Percentiles rank a stretch among this genome's conserved stretches.
phyloP scores from a whole-genome alignment of 1,284 basidiomycete species.

The Leccinum griseonigrum region DNA sequence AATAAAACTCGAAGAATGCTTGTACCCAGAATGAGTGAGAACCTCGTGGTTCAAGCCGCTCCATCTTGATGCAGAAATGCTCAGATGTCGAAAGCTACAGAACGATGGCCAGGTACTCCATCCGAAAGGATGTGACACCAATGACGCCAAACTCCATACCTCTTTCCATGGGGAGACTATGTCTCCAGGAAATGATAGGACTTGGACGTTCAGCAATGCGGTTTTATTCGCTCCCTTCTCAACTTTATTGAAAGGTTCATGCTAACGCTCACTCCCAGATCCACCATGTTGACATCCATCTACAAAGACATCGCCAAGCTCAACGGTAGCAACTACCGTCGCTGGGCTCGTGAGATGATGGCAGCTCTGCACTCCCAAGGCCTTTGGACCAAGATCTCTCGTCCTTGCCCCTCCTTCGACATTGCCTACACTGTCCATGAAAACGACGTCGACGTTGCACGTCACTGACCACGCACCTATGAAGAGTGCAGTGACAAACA shows the following conservation, averaged over 20 bases:
- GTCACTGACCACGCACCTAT: too few species aligned
- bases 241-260: not conserved
- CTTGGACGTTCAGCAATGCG: not conserved
- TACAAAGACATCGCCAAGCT: not conserved
- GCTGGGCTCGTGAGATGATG: not conserved
- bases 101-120: too few species aligned
- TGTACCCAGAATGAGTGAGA: not conserved
- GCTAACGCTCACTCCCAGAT: not conserved
- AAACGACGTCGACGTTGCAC: too few species aligned
- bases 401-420: too few species aligned
- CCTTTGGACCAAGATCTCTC: not conserved
- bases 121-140: too few species aligned
- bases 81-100: not conserved
- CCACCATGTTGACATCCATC: not conserved
- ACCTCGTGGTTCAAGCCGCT: not conserved
- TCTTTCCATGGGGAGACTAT: not conserved
- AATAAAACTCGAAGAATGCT: not conserved
- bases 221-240: not conserved
- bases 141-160: too few species aligned
- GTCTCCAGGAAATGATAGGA: not conserved
- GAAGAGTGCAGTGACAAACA: too few species aligned
- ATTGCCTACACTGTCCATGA: too few species aligned
- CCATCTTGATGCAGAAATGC: too few species aligned
- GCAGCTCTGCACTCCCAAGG: not conserved
- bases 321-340: not conserved